Base-by-base conservation (phyloP, 2,329 filamentous ascomycete species). In the Annulohypoxylon truncatum region DNA sequence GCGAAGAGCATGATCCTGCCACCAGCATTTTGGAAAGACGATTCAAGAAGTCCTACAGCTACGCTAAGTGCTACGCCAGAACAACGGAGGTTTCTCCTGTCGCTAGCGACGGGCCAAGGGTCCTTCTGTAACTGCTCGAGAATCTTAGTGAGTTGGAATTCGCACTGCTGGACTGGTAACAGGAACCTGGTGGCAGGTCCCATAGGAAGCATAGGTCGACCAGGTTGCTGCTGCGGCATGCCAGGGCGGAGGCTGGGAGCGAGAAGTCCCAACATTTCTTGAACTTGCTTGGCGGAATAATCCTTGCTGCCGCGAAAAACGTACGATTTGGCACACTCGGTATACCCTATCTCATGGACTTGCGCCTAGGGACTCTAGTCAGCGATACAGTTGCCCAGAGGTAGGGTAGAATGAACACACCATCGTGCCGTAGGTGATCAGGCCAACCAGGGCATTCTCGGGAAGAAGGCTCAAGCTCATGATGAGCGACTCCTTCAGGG, bases 221-320 rank as follows among this genome's bases (percentile, higher is more conserved):
- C 92, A 48, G 92, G 90, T 73, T 91, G 90, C 68, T 89, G 88
- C 70, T 90, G 89, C 64, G 88, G 88, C 80, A 92, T 88, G 58
- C 89, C 89, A 22, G 94, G 93, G 70, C 96, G 89, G 69, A 93
- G 79, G 33, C 89, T 89, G 22, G 92, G 84, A 18, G 91, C 87
- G 50, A 90, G 85, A 58, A 97, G 85, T 26, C 94, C 96, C 53
- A 99, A 90, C 96, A 99, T 99, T 77, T 99, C 96, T 80, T 98
- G 95, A n/a, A 99, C 94, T 78, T 98, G 94, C 82, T 98, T 98
- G 57, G 94, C 92, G n/a, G 90, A 87, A 79, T 99, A 99, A 76
- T 99, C 96, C 84, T 98, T 99, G 84, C 90, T 97, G 38, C 96
- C 96, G 61, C 95, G 89, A 86, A 99, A 99, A 42, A 99, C 96